phyloP scores from a whole-genome alignment of 768 basidiomycete species.

The Amanita inopinata region DNA sequence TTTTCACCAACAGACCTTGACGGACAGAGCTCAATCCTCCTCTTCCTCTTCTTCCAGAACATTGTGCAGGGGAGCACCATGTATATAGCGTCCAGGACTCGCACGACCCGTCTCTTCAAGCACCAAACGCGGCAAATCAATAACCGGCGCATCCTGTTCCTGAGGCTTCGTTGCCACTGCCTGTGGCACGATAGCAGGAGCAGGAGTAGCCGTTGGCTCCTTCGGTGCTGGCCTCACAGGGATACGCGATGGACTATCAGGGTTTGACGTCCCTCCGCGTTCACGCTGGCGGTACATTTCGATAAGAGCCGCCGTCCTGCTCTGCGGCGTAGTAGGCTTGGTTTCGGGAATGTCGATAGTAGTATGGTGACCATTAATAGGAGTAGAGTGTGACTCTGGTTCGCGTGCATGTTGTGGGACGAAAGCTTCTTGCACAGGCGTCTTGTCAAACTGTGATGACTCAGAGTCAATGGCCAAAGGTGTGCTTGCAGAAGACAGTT shows the following conservation, averaged over 20 bases:
- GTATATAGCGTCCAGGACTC: constrained; percentile 67
- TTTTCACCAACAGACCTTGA: background rate
- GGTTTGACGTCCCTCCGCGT: constrained; percentile 25
- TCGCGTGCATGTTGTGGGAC: background rate
- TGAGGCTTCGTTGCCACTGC: background rate
- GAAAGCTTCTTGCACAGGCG: constrained; percentile 2
- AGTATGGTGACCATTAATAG: constrained; percentile 13
- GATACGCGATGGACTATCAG: no score
- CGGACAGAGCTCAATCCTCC: constrained; percentile 18
- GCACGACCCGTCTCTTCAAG: constrained; percentile 43
- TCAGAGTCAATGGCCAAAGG: background rate
- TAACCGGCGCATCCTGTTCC: constrained; percentile 9
- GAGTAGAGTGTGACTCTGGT: background rate
- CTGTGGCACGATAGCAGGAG: background rate
- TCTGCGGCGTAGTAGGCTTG: constrained; percentile 20
- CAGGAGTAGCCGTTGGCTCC: background rate
- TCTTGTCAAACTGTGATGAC: background rate
- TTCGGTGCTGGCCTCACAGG: constrained; percentile 8
- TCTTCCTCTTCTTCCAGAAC: constrained; percentile 80
- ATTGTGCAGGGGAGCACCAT: constrained; percentile 81
- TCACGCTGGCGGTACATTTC: constrained; percentile 79
- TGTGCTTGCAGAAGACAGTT: no score
- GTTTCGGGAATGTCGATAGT: background rate
- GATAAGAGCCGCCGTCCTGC: constrained; percentile 71
- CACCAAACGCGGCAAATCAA: constrained; percentile 24